phyloP scores from a whole-genome alignment of 2,329 filamentous ascomycete genomes.

The Penicillium sp. region DNA sequence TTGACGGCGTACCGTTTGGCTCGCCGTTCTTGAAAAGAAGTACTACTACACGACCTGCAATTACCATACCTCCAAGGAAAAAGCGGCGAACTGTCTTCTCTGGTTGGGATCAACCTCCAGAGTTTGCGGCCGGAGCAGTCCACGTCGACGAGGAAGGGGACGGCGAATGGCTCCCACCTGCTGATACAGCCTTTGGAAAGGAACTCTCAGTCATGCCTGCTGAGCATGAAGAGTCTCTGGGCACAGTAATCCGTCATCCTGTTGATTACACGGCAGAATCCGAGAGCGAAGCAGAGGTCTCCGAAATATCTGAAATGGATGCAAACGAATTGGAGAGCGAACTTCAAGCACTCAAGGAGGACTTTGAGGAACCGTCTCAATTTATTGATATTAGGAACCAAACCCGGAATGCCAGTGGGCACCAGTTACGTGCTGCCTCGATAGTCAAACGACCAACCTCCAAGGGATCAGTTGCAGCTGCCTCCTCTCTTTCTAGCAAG shows the following conservation, averaged over 20 bases:
- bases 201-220: conserved; percentile 25
- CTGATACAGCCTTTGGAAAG: conserved; percentile 28
- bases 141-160: conserved; percentile 31
- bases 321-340: conserved; percentile 46
- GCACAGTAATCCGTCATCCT: conserved; percentile 38
- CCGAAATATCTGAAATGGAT: conserved; percentile 34
- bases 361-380: conserved; percentile 36
- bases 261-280: conserved; percentile 29
- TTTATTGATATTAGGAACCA: conserved; percentile 22
- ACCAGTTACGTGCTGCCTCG: conserved; percentile 19
- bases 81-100: conserved; percentile 50
- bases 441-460: conserved; percentile 22
- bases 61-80: conserved; percentile 74
- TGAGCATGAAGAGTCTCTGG: conserved; percentile 34
- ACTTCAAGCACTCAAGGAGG: conserved; percentile 45
- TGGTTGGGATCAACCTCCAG: conserved; percentile 27
- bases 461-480: conserved; percentile 17
- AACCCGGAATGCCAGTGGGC: conserved; percentile 5
- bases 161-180: conserved; percentile 30
- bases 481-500: conserved; percentile 24
- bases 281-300: conserved; percentile 33
- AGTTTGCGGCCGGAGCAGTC: conserved; percentile 6
- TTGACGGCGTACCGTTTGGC: conserved; percentile 85
- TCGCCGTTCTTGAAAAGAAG: conserved; percentile 62
- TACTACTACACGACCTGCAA: conserved; percentile 60